Conservation (phyloP, 2,329 filamentous ascomycete genomes). For the Alternaria atra region DNA sequence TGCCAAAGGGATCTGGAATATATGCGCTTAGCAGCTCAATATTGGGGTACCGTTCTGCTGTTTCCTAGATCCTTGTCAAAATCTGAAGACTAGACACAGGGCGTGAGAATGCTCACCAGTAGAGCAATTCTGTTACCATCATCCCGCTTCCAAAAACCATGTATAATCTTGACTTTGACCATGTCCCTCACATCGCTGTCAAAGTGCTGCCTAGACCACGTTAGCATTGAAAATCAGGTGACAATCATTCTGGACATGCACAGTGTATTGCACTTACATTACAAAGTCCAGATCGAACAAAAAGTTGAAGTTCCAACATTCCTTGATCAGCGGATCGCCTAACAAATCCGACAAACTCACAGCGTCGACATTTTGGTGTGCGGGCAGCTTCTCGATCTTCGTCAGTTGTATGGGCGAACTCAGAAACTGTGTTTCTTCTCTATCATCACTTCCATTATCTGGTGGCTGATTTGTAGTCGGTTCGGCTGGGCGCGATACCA, state of each 20-base stretch:
- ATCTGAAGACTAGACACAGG: neutral
- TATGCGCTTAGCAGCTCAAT: conserved; percentile 76
- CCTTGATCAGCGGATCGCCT: conserved; percentile 75
- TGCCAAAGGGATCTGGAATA: conserved; percentile 86
- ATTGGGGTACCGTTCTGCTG: conserved; percentile 70
- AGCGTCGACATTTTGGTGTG: conserved; percentile 69
- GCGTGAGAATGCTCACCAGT: conserved; percentile 57
- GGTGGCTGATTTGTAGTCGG: neutral
- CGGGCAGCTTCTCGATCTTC: conserved; percentile 70
- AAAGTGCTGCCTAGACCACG: conserved; percentile 56
- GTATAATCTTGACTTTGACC: conserved; percentile 67
- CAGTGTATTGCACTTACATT: conserved; percentile 53
- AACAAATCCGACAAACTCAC: conserved; percentile 73
- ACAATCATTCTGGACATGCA: neutral
- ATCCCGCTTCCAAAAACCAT: conserved; percentile 74
- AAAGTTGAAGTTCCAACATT: conserved; percentile 77
- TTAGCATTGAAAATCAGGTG: conserved; percentile 9
- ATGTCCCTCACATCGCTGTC: conserved; percentile 64
- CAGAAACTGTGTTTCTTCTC: conserved; percentile 33
- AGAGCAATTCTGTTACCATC: conserved; percentile 66
- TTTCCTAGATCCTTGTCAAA: conserved; percentile 59
- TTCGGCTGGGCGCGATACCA: neutral
- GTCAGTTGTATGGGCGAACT: conserved; percentile 77
- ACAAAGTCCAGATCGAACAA: conserved; percentile 71
- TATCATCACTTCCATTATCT: neutral